These are phyloP conservation scores for Beta macrorhiza DNA, from an alignment of 179 eudicot genomes.

Conservation along the genomic window DNA sequence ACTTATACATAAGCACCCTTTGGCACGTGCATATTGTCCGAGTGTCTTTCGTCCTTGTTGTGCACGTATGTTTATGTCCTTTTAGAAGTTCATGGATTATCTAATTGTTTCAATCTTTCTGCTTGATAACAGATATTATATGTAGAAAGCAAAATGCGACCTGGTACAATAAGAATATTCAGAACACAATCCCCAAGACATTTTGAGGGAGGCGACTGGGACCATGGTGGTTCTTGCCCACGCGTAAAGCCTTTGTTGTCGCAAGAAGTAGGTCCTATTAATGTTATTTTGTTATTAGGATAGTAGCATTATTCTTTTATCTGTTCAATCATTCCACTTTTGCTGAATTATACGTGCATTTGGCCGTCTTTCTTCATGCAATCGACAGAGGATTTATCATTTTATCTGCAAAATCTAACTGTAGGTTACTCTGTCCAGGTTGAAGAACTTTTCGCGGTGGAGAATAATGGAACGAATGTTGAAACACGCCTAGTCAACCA, in stretches of 20 bases:
- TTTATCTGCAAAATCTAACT: neutral
- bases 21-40: conserved; percentile 1
- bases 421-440: conserved; percentile 41
- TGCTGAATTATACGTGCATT: neutral
- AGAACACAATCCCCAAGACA: too few species aligned
- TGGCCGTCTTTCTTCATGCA: neutral
- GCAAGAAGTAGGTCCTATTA: conserved; percentile 44
- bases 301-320: neutral
- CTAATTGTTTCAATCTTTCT: neutral
- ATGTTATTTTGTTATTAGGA: neutral
- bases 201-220: too few species aligned
- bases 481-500: conserved; percentile 72
- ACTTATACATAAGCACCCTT: neutral
- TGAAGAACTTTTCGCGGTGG: conserved; percentile 56
- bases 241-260: conserved; percentile 58
- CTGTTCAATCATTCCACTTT: neutral
- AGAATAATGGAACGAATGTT: conserved; percentile 76
- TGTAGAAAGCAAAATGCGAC: conserved; percentile 55
- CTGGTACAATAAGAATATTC: conserved; percentile 50
- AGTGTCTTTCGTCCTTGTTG: neutral
- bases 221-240: conserved; percentile 60
- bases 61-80: neutral
- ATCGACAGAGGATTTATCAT: neutral
- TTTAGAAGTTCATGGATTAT: conserved; percentile 4
- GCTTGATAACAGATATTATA: conserved; percentile 43